Evolutionary conservation across 1,284 basidiomycete species (phyloP), one percentile per base, ranked within the genome.

Genomic region (Cutaneotrichosporon cavernicola): DNA sequence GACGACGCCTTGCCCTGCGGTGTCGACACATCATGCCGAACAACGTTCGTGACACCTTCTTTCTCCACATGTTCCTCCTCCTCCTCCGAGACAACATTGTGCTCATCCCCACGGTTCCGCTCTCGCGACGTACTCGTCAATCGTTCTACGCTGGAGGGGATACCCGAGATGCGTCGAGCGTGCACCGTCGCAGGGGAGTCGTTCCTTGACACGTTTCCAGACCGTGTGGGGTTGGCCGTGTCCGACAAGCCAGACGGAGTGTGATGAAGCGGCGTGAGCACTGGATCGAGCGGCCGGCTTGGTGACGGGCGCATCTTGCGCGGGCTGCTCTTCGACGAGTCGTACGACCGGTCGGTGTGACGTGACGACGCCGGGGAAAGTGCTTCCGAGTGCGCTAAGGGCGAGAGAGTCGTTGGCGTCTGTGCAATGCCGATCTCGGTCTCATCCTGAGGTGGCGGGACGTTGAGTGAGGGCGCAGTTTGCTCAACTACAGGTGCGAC

Each of bases 1-100:
- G 38, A 30, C 7, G 67, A 62, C 2, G 65, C 61, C 53, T 65
- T 65, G 16, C 46, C 57, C 4, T 46, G 53, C 2, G 67, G 64
- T 18, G 67, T 68, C 4, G 59, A 58, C 11, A 68, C 67, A 40
- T 68, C 67, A 43, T 66, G 65, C n/a, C 62, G 65, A n/a, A 47
- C 51, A 14, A 60, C 65, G 18, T 36, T 49, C 5, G 55, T 31
- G 16, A 21, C 50, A 4, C n/a, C 55, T 14, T 46, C 50, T 7
- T 31, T 51, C 14, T 50, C 13, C 18, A 7, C 16, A 40, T 55
- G 26, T 4, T 21, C 34, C 21, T 38, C 53, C 31, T 18, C 38
- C 31, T 62, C 16, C 13, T 57, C 38, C 22, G 13, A 5, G 2
- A 36, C 36, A 22, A 16, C n/a, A 13, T 43, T 50, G 13, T 43